Evolutionary conservation across 768 basidiomycete genomes (phyloP).

Genomic region (Mycena metata): DNA sequence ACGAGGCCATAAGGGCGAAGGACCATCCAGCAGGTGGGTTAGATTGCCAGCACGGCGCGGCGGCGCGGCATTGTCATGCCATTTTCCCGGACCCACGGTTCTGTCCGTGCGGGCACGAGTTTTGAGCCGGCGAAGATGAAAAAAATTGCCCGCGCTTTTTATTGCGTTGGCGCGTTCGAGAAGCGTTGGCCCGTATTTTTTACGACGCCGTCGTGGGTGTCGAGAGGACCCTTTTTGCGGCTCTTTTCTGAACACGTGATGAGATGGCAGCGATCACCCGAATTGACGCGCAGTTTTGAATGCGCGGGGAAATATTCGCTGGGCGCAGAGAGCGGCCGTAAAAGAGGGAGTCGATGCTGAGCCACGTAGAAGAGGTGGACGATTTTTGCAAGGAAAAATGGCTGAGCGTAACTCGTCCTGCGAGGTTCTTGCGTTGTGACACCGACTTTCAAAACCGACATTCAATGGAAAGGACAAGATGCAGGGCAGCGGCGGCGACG

Average conservation of each 20-base stretch:
- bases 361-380: not conserved
- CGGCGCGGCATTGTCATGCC: not conserved
- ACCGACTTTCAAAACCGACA: constrained; percentile 26
- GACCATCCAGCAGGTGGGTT: not conserved
- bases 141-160: not conserved
- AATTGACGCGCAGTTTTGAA: constrained; percentile 8
- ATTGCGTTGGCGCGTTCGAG: not conserved
- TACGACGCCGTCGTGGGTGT: not conserved
- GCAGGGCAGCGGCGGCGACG: constrained; percentile 4
- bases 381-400: not conserved
- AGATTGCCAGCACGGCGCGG: not conserved
- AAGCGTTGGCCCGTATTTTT: not conserved
- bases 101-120: not conserved
- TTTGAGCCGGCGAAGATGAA: too few relatives aligned
- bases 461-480: constrained; percentile 20
- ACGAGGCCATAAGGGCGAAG: not conserved
- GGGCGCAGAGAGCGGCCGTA: not conserved
- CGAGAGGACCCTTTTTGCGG: too few relatives aligned
- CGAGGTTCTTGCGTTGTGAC: constrained; percentile 16
- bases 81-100: not conserved
- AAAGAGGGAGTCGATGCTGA: not conserved
- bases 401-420: constrained; percentile 17
- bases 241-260: constrained; percentile 11
- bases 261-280: not conserved
- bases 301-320: not conserved